Conservation (phyloP, 768 basidiomycete species). For the Russula vinacea region DNA sequence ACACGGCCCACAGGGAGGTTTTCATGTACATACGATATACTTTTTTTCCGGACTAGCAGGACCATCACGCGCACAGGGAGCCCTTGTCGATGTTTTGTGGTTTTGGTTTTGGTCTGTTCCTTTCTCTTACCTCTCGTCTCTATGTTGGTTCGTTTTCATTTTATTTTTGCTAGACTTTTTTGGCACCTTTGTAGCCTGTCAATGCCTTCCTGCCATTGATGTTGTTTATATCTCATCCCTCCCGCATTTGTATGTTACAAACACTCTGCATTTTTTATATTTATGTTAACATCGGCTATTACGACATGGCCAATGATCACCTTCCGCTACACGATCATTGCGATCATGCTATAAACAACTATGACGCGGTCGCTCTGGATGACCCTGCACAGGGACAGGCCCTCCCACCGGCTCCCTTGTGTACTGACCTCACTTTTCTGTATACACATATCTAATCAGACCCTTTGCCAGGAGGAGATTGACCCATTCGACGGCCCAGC, state of each 20-base stretch:
- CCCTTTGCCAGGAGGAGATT: background rate
- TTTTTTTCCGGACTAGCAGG: conserved; percentile 6
- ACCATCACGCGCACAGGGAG: conserved; percentile 3
- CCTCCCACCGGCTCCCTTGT: background rate
- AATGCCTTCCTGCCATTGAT: conserved; percentile 12
- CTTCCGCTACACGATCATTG: background rate
- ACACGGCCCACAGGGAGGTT: conserved; percentile 3
- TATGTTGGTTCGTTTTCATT: background rate
- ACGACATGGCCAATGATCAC: background rate
- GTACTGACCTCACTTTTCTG: background rate
- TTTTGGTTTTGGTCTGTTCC: background rate
- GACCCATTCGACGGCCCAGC: background rate
- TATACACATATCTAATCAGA: background rate
- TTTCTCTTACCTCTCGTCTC: background rate
- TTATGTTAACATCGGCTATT: background rate
- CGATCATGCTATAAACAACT: background rate
- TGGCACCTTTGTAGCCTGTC: background rate
- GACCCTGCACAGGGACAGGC: background rate
- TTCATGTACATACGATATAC: conserved; percentile 8
- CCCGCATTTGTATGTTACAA: conserved; percentile 22
- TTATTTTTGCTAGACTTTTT: background rate
- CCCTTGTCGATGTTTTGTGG: conserved; percentile 7
- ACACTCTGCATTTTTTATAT: conserved; percentile 13
- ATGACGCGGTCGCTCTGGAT: background rate
- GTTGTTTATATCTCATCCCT: conserved; percentile 17